phyloP scores from a whole-genome alignment of 129 eudicot genomes.

The Mikania micrantha region DNA sequence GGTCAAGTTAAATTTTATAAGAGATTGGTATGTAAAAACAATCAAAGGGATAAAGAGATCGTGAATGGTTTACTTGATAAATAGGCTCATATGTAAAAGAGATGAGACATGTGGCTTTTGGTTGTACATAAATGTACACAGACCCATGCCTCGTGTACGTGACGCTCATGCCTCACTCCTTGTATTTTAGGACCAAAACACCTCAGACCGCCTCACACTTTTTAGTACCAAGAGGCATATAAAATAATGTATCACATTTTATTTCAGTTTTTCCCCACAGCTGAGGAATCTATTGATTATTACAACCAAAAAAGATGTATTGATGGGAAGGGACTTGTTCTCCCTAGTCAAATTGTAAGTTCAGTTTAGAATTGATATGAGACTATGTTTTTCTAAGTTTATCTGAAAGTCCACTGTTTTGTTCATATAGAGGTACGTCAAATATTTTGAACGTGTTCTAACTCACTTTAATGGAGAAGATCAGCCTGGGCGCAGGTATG shows the following conservation, averaged over 20 bases:
- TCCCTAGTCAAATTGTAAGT: slow-evolving; percentile 95
- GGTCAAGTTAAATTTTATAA: no score
- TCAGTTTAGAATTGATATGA: neutral
- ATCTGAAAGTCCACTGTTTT: slow-evolving; percentile 2
- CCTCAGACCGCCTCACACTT: no score
- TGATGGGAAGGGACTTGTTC: slow-evolving; percentile 94
- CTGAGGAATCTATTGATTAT: slow-evolving; percentile 90
- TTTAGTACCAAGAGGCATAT: no score
- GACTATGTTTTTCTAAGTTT: neutral
- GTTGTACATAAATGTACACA: no score
- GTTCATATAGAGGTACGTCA: slow-evolving; percentile 74
- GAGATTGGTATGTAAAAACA: no score
- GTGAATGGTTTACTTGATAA: no score
- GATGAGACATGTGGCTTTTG: no score
- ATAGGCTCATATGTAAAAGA: no score
- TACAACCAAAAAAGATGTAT: slow-evolving; percentile 94
- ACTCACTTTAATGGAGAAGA: slow-evolving; percentile 91
- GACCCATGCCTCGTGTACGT: no score
- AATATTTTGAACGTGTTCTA: slow-evolving; percentile 77
- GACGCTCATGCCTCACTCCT: no score
- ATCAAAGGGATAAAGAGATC: no score
- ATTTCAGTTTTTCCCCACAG: slow-evolving; percentile 88
- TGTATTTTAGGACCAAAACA: no score
- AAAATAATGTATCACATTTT: slow-evolving; percentile 4
- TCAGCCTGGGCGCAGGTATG: slow-evolving; percentile 97